Evolutionary conservation across 371 early-diverging fungal genomes (phyloP), one percentile per base, ranked within the genome.

Genomic region (Saksenaea vasiformis): DNA sequence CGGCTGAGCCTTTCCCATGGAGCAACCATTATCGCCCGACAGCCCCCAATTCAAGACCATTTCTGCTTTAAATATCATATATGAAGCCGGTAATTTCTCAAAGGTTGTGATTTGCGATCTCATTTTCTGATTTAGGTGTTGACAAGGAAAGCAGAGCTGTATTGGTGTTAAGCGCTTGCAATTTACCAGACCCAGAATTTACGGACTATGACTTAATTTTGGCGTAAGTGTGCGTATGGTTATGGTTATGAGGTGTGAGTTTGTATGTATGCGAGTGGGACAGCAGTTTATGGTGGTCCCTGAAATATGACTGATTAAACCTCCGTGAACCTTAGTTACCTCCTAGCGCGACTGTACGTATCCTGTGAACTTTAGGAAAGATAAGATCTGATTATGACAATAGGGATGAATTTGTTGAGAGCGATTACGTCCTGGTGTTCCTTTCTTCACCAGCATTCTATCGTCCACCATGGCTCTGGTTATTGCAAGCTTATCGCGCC

Each of bases 141-240:
- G 94, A 94, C 73, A 85, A 71, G 67, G 90, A 91, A 54, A 85
- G 87, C 66, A 74, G 87, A 56, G 90, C 91, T 5, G 83, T 93
- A 66, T 72, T 92, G 15, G 87, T 85, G 24, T 76, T 94, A 57
- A 87, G 89, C 72, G 86, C 90, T 10, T 87, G 90, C 77, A 82
- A 85, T 54, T 70, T 94, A 41, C 95, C 93, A 5, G 80, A 87
- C 65, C 89, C 92, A 5, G 60, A 64, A 15, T 66, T 71, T 0
- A 83, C 85, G 3, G 79, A 92, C 69, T 92, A 93, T 65, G 90
- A 94, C 67, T 64, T 77, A 41, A 74, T 94, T 47, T 69, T 92
- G 15, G 78, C 77, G 89, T 86, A 47, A 47, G 51, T 47, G 78
- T 71, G 27, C 44, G 65, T 24, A 61, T 58, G 43, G 43, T 68